These are phyloP conservation scores for Hygrophoropsis aurantiaca DNA, from an alignment of 768 basidiomycete species.

Conservation along the genomic window DNA sequence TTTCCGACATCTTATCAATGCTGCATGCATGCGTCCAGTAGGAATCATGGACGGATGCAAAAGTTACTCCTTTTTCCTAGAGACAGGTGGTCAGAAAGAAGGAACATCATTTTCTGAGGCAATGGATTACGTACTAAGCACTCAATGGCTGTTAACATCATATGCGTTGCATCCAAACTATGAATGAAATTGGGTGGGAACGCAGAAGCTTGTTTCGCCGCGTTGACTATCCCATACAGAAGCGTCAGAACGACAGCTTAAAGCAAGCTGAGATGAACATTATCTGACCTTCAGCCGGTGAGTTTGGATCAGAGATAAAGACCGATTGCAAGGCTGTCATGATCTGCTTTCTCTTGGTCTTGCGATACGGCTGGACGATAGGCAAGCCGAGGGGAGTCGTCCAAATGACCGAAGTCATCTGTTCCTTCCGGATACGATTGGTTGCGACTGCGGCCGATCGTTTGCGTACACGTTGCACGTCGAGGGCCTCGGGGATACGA, in stretches of 20 bases:
- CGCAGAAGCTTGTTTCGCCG: conserved; percentile 87
- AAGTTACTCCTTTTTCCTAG: conserved; percentile 73
- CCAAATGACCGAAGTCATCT: conserved; percentile 97
- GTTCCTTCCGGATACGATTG: conserved; percentile 68
- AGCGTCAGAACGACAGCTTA: background rate
- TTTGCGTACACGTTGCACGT: conserved; percentile 15
- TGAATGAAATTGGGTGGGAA: conserved; percentile 99
- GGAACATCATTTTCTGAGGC: background rate
- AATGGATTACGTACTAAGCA: conserved; percentile 59
- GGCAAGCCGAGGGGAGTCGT: conserved; percentile 94
- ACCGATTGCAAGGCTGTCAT: conserved; percentile 84
- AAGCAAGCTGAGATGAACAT: background rate
- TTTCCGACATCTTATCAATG: conserved; percentile 84
- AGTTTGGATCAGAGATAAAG: conserved; percentile 84
- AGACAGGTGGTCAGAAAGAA: conserved; percentile 1
- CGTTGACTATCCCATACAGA: conserved; percentile 52
- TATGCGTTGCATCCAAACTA: conserved; percentile 96
- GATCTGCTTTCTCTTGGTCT: conserved; percentile 77
- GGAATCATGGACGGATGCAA: conserved; percentile 97
- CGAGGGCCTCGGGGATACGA: conserved; percentile 50
- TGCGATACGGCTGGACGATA: conserved; percentile 95
- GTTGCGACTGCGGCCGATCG: conserved; percentile 9
- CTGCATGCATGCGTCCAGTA: conserved; percentile 96
- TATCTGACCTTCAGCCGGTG: conserved; percentile 59
- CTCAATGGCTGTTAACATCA: conserved; percentile 94